Conservation (phyloP, 306 rosid genomes). For the Citrullus amarus region DNA sequence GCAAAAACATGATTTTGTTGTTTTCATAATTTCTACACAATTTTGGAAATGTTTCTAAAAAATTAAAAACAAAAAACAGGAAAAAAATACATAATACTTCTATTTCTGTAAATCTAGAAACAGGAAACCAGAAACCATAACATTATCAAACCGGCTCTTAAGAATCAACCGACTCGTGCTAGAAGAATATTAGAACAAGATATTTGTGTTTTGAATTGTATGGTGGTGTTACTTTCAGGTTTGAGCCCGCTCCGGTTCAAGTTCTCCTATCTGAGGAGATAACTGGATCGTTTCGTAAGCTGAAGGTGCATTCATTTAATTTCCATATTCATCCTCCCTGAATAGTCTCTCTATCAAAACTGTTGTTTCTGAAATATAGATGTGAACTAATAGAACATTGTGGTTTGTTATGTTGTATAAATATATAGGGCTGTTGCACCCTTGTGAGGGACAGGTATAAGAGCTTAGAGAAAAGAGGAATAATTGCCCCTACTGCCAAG, state of each 20-base stretch:
- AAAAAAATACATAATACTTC: background rate
- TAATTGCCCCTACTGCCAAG: conserved; percentile 48
- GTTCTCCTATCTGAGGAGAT: conserved; percentile 76
- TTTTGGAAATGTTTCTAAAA: too few species aligned
- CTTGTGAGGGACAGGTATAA: conserved; percentile 74
- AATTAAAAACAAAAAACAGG: background rate
- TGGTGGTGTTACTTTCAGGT: conserved; percentile 34
- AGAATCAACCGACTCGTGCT: background rate
- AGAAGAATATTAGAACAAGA: background rate
- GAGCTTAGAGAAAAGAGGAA: conserved; percentile 84
- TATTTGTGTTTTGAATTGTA: background rate
- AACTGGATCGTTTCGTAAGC: conserved; percentile 76
- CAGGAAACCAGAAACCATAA: background rate
- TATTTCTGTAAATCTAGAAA: background rate
- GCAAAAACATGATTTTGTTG: too few species aligned
- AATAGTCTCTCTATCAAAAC: background rate
- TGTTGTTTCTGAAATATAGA: conserved; percentile 5
- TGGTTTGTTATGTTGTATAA: conserved; percentile 11
- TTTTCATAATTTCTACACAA: background rate
- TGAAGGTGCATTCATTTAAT: conserved; percentile 39
- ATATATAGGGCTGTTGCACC: conserved; percentile 62
- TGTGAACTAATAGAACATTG: background rate
- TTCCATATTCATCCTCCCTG: background rate
- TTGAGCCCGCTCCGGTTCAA: conserved; percentile 81
- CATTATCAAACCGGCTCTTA: background rate